Conservation (phyloP, 768 basidiomycete genomes). For the Pisolithus microcarpus region DNA sequence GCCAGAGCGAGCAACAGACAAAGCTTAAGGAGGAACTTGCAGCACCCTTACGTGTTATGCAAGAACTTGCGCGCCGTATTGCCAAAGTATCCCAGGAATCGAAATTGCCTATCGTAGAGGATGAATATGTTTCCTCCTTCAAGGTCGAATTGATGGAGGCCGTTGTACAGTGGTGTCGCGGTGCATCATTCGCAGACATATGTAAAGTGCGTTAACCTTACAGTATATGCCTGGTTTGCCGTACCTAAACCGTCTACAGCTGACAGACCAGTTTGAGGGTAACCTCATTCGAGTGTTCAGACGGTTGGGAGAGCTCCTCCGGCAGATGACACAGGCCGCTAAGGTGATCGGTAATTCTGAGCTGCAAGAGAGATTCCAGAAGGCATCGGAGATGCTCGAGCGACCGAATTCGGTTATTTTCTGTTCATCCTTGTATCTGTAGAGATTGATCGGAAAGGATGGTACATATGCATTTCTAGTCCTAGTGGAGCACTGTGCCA, state of each 20-base stretch:
- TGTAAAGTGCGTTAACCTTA: constrained; percentile 63
- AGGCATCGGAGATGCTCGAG: constrained; percentile 87
- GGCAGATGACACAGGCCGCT: constrained; percentile 93
- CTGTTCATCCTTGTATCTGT: constrained; percentile 80
- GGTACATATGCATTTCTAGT: background rate
- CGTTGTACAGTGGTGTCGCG: constrained; percentile 97
- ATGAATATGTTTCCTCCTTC: constrained; percentile 94
- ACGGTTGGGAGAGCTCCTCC: constrained; percentile 84
- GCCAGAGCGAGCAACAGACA: constrained; percentile 75
- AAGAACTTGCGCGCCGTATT: constrained; percentile 90
- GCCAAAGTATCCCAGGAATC: constrained; percentile 96
- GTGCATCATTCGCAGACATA: constrained; percentile 91
- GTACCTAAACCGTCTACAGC: constrained; percentile 36
- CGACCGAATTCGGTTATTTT: constrained; percentile 92
- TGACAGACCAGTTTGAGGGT: constrained; percentile 96
- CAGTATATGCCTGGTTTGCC: background rate
- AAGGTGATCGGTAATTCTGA: constrained; percentile 96
- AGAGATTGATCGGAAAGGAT: constrained; percentile 5
- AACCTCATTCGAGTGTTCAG: constrained; percentile 95
- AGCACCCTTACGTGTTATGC: constrained; percentile 87
- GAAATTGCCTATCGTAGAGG: constrained; percentile 81
- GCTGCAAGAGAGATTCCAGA: constrained; percentile 89
- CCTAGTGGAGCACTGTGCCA: background rate
- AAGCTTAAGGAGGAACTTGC: constrained; percentile 92
- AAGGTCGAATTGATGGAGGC: constrained; percentile 99